phyloP scores from a whole-genome alignment of 306 rosid genomes.

The Lithocarpus polystachyus region DNA sequence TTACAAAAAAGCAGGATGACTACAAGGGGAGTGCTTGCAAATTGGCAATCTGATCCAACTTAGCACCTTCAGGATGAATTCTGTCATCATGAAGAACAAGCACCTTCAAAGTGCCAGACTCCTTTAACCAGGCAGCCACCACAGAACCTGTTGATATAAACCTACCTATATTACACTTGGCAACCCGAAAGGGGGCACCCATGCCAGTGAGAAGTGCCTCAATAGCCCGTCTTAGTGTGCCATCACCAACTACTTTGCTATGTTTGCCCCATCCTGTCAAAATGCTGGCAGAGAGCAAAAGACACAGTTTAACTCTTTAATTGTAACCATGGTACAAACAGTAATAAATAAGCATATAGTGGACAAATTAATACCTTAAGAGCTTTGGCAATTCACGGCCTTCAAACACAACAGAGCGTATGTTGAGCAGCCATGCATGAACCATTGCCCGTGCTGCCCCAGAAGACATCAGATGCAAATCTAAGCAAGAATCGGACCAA shows the following conservation, averaged over 20 bases:
- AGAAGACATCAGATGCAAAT: constrained; percentile 87
- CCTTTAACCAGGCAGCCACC: constrained; percentile 71
- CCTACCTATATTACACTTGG: constrained; percentile 73
- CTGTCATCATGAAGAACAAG: constrained; percentile 68
- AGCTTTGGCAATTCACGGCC: constrained; percentile 68
- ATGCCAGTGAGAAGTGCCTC: constrained; percentile 68
- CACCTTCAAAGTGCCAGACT: constrained; percentile 55
- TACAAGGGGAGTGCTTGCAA: constrained; percentile 46
- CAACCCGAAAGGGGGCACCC: constrained; percentile 76
- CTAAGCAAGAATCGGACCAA: constrained; percentile 75
- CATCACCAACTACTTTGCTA: constrained; percentile 83
- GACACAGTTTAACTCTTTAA: not conserved
- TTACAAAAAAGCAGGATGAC: not conserved
- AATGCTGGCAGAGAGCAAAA: constrained; percentile 45
- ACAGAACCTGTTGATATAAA: constrained; percentile 58
- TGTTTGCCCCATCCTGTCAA: constrained; percentile 99
- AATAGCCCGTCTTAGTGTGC: constrained; percentile 60
- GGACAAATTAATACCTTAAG: constrained; percentile 45
- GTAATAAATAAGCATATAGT: not conserved
- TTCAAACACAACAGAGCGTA: constrained; percentile 50
- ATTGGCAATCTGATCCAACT: constrained; percentile 26
- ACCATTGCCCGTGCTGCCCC: constrained; percentile 98
- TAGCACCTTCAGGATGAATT: constrained; percentile 28
- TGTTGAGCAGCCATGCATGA: constrained; percentile 77
- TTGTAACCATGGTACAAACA: not conserved